These are phyloP conservation scores for Carex pumila DNA, from an alignment of 176 grass and related monocot species.

Conservation along the genomic window DNA sequence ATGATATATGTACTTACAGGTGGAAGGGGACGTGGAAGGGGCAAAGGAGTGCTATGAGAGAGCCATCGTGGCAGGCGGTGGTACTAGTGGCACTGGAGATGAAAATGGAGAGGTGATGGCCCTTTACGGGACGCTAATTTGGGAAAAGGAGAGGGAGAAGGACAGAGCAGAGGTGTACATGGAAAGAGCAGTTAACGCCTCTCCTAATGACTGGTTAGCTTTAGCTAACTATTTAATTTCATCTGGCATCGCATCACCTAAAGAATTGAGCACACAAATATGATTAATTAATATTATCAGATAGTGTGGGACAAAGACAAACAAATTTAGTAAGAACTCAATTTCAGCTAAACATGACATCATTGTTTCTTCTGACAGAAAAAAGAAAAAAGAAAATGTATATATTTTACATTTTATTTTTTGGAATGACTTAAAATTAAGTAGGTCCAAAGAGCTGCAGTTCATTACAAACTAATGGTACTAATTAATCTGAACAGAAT, in stretches of 20 bases:
- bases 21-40: slow-evolving; percentile 59
- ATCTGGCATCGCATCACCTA: no score
- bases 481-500: background rate
- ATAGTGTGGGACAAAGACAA: background rate
- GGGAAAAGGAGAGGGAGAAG: slow-evolving; percentile 57
- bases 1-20: slow-evolving; percentile 22
- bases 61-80: slow-evolving; percentile 45
- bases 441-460: background rate
- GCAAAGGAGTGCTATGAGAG: slow-evolving; percentile 81
- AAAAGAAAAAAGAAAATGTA: no score
- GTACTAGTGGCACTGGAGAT: slow-evolving; percentile 18
- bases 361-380: background rate
- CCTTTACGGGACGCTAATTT: slow-evolving; percentile 64
- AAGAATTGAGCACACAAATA: background rate
- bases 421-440: background rate
- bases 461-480: no score
- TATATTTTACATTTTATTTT: background rate
- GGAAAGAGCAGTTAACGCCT: slow-evolving; percentile 69
- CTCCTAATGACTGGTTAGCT: slow-evolving; percentile 56
- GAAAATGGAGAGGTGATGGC: slow-evolving; percentile 69
- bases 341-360: background rate
- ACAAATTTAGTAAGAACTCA: background rate
- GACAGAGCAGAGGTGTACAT: slow-evolving; percentile 64
- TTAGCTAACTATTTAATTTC: no score
- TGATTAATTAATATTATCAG: background rate